Percentiles rank a stretch among this genome's conserved stretches.
These are phyloP conservation scores for Dactylorhiza incarnata DNA, from an alignment of 106 monocot genomes.

Conservation along the genomic window DNA sequence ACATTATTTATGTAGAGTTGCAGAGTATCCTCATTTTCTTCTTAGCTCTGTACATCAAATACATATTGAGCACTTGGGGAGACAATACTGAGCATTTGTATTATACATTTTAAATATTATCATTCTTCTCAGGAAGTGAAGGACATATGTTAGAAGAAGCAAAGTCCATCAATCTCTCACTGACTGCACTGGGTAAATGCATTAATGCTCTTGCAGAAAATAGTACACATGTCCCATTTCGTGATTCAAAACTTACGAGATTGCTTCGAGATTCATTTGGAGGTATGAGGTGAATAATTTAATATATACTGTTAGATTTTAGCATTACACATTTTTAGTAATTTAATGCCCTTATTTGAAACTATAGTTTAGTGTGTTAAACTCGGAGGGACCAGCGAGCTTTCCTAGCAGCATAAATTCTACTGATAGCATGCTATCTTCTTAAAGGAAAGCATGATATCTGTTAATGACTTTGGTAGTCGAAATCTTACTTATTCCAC, in stretches of 20 bases:
- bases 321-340: neutral
- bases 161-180: slow-evolving; percentile 91
- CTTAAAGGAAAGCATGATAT: neutral
- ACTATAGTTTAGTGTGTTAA: neutral
- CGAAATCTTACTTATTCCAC: neutral
- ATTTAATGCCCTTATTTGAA: neutral
- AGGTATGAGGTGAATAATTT: slow-evolving; percentile 35
- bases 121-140: slow-evolving; percentile 70
- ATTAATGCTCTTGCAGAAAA: slow-evolving; percentile 97
- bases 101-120: neutral
- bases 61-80: neutral
- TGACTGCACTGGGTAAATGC: slow-evolving; percentile 94
- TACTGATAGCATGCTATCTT: neutral
- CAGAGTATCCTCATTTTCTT: neutral
- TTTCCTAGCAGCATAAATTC: neutral
- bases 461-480: neutral
- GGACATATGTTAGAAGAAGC: slow-evolving; percentile 97
- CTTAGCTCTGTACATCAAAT: neutral
- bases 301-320: neutral
- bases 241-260: slow-evolving; percentile 96
- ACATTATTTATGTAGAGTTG: neutral
- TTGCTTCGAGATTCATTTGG: slow-evolving; percentile 99
- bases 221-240: slow-evolving; percentile 93
- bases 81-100: neutral
- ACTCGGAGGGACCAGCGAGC: neutral